A percentile compares a stretch with the other conserved stretches of the same genome.
Conservation (phyloP, 2,329 filamentous ascomycete genomes). For the Neofusicoccum parvum region DNA sequence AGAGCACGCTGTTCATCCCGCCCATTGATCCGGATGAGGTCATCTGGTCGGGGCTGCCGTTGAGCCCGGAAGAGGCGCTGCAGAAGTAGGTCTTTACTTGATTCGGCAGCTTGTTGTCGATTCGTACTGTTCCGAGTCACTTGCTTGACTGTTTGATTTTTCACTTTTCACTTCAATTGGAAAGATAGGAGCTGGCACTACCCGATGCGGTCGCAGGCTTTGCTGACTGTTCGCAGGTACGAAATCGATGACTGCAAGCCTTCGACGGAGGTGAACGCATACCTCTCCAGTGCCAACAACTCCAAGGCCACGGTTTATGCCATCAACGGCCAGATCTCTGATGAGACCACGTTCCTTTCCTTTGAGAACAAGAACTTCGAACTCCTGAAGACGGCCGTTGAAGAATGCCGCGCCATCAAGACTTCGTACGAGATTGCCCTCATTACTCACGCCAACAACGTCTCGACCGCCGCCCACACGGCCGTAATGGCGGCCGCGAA, state of each 20-base stretch:
- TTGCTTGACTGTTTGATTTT: no score
- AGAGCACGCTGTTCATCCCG: slow-evolving; percentile 86
- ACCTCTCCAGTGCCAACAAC: slow-evolving; percentile 59
- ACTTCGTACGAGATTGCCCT: slow-evolving; percentile 81
- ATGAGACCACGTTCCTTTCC: slow-evolving; percentile 69
- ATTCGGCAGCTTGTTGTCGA: no score
- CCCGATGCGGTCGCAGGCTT: no score
- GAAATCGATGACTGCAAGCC: slow-evolving; percentile 70
- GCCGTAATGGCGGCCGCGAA: slow-evolving; percentile 66
- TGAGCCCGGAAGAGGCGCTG: slow-evolving; percentile 74
- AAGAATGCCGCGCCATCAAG: slow-evolving; percentile 80
- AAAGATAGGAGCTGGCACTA: no score
- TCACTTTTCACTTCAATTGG: no score
- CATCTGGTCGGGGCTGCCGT: slow-evolving; percentile 88
- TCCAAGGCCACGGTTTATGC: slow-evolving; percentile 64
- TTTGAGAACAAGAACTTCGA: slow-evolving; percentile 66
- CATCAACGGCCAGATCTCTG: slow-evolving; percentile 76
- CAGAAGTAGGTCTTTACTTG: slow-evolving; percentile 63
- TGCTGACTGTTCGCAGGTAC: slow-evolving; percentile 29
- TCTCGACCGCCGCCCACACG: slow-evolving; percentile 77
- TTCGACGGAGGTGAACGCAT: slow-evolving; percentile 73
- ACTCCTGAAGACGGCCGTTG: slow-evolving; percentile 66
- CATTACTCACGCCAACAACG: slow-evolving; percentile 76
- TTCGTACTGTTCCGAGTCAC: no score
- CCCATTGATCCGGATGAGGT: slow-evolving; percentile 85